Conservation (phyloP, 2,329 filamentous ascomycete genomes). For the Monilinia aucupariae region DNA sequence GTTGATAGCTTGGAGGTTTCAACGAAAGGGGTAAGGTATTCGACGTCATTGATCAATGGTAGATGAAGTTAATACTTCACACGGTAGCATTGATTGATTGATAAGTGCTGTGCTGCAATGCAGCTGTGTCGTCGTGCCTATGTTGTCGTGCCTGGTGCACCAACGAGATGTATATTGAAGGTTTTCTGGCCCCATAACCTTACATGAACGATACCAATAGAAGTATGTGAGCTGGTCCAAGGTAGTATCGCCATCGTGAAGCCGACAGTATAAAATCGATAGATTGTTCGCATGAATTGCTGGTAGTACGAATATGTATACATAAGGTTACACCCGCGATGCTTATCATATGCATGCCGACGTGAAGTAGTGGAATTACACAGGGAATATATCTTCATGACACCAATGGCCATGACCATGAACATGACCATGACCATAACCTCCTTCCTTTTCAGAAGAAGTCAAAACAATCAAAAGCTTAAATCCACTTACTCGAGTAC, state of each 20-base stretch:
- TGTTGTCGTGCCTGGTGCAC: background rate
- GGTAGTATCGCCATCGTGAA: background rate
- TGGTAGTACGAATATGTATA: background rate
- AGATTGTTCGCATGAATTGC: background rate
- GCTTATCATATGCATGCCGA: background rate
- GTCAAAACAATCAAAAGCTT: background rate
- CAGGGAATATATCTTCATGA: slow-evolving; percentile 5
- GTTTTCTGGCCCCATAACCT: too few relatives aligned
- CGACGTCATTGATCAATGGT: slow-evolving; percentile 12
- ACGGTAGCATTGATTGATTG: background rate
- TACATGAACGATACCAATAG: background rate
- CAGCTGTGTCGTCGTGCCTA: background rate
- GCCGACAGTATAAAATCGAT: slow-evolving; percentile 5
- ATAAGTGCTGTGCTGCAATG: background rate
- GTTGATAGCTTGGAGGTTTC: background rate
- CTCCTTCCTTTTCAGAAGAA: slow-evolving; percentile 8
- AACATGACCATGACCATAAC: too few relatives aligned
- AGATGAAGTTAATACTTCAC: background rate
- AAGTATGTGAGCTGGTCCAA: background rate
- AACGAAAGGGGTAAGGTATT: background rate
- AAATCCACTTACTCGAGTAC: background rate
- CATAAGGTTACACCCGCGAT: too few relatives aligned
- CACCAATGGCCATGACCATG: too few relatives aligned
- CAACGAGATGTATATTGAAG: background rate
- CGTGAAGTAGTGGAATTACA: slow-evolving; percentile 1